Evolutionary conservation across 768 basidiomycete genomes (phyloP), one percentile per base, ranked within the genome.

Genomic region (Baorangia bicolor): DNA sequence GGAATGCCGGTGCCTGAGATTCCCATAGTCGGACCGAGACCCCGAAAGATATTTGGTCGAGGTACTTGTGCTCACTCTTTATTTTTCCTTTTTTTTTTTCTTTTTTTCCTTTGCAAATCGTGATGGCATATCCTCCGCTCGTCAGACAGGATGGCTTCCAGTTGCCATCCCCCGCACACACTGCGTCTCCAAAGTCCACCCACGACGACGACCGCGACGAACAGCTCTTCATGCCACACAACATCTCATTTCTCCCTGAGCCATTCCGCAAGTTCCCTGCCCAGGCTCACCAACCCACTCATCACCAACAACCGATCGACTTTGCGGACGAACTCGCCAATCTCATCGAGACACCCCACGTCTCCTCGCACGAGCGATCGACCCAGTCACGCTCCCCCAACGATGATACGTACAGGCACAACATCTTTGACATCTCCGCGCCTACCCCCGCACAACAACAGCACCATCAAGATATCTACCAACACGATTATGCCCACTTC

Each of bases 131-230:
- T 67, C 54, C 68, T 3, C 51, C 66, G 41, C 61, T 70, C 55
- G 67, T 89, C 60, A 77, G 87, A 56, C 84, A 87, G 66, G 85
- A 90, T 73, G 89, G 90, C 63, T 91, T 91, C 69, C 85, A 88
- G 58, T 64, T 85, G 34, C 80, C 83, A 21, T 77, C 77, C 44
- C 78, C 82, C 23, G 68, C 76, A 6, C 66, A 66, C 35, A 70
- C 68, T 1, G 55, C 70, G 0, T 66, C 64, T 0, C 65, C 70
- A 23, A 61, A 72, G 57, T 56, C 71, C 34, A 45, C 72, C 59
- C 52, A 61, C 62, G 62, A 69, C 57, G 61, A 64, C 57, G 64
- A 68, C 53, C 65, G 55, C 64, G 57, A 66, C 62, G 64, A 63
- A 27, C 58, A 57, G 63, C 72, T 78, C 69, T 80, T 78, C 74